phyloP scores from a whole-genome alignment of 768 basidiomycete species.

The Rhodotorula kratochvilovae region DNA sequence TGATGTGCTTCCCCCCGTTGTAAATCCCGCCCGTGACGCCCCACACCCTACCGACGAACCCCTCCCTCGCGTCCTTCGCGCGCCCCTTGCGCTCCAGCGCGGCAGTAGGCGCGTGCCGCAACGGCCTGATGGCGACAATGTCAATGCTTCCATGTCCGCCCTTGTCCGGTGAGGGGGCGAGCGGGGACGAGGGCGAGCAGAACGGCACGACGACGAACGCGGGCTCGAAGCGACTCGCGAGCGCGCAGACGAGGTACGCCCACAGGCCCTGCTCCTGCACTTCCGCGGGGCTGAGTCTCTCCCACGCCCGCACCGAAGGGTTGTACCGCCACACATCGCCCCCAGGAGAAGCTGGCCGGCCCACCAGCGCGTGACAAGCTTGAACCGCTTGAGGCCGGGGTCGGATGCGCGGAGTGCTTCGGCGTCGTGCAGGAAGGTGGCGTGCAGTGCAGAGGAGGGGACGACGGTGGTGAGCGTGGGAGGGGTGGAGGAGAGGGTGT shows the following conservation, averaged over 20 bases:
- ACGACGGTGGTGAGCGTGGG: conserved; percentile 70
- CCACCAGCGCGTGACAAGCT: conserved; percentile 79
- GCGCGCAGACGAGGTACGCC: conserved; percentile 75
- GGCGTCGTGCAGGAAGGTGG: conserved; percentile 67
- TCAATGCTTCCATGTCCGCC: too few species aligned
- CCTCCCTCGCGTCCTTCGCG: conserved; percentile 49
- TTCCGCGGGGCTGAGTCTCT: too few species aligned
- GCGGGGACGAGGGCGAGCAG: conserved; percentile 42
- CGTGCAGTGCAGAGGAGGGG: conserved; percentile 77
- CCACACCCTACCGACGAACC: conserved; percentile 58
- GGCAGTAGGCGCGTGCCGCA: conserved; percentile 55
- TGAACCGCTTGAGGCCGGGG: conserved; percentile 80
- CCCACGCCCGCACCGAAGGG: conserved; percentile 54
- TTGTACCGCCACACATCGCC: conserved; percentile 61
- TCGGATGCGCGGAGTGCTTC: conserved; percentile 63
- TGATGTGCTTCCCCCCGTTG: conserved; percentile 65
- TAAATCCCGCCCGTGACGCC: conserved; percentile 65
- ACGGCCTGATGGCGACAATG: conserved; percentile 69
- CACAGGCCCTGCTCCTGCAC: too few species aligned
- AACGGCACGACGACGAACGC: conserved; percentile 72
- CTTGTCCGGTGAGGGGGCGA: conserved; percentile 44
- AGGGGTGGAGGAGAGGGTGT: conserved; percentile 47
- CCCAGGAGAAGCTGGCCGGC: conserved; percentile 57
- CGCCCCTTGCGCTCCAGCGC: conserved; percentile 47
- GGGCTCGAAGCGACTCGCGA: conserved; percentile 73